Conservation (phyloP, 1,284 basidiomycete species). For the Sanghuangporus sanghuang region DNA sequence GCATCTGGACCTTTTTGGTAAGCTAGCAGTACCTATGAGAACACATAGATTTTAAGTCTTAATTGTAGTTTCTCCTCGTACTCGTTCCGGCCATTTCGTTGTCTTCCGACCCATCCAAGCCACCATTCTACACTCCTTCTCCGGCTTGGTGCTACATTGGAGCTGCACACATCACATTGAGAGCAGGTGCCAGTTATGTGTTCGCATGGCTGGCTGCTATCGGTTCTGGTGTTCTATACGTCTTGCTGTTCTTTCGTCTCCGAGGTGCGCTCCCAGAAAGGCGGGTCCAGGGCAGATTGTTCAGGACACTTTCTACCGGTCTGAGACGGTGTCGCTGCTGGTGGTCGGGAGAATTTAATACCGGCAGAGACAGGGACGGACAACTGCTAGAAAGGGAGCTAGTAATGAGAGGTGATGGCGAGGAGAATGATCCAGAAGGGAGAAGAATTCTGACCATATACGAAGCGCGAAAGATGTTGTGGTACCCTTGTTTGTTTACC, state of each 20-base stretch:
- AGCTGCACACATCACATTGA: background rate
- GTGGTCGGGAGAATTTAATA: background rate
- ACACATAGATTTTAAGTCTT: background rate
- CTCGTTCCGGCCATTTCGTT: background rate
- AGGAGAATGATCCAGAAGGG: background rate
- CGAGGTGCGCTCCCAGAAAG: slow-evolving; percentile 7
- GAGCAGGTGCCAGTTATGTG: slow-evolving; percentile 2
- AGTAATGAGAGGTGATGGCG: background rate
- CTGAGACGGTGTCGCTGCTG: background rate
- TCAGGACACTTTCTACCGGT: background rate
- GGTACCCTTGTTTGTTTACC: slow-evolving; percentile 12
- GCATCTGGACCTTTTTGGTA: slow-evolving; percentile 15
- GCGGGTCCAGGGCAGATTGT: background rate
- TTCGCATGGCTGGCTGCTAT: slow-evolving; percentile 10
- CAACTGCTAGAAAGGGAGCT: background rate
- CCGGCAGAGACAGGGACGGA: background rate
- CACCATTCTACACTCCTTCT: slow-evolving; percentile 12
- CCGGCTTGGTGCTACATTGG: slow-evolving; percentile 18
- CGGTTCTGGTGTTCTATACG: slow-evolving; percentile 4
- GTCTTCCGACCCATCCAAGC: background rate
- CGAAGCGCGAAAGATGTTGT: slow-evolving; percentile 18
- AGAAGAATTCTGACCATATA: background rate
- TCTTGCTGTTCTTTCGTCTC: slow-evolving; percentile 11
- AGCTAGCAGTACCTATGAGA: background rate
- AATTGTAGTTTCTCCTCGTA: slow-evolving; percentile 7